Conservation (phyloP, 2,329 filamentous ascomycete genomes). For the Colletotrichum musicola region DNA sequence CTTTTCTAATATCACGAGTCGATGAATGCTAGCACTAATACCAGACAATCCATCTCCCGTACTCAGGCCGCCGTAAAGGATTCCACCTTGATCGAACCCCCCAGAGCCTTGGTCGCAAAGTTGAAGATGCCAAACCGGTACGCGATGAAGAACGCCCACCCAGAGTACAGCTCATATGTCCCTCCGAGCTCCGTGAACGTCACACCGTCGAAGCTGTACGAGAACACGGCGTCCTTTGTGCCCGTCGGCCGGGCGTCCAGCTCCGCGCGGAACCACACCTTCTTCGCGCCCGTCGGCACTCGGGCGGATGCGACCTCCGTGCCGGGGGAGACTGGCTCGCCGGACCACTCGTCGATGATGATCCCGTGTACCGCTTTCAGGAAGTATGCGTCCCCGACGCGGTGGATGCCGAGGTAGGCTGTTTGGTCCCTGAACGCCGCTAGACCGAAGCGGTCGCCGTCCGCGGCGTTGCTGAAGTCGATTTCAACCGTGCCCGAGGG, state of each 20-base stretch:
- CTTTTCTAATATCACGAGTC: no score
- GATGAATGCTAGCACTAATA: no score
- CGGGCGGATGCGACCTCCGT: slow-evolving; percentile 40
- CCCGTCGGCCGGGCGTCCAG: slow-evolving; percentile 44
- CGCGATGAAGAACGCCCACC: slow-evolving; percentile 62
- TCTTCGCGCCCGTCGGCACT: slow-evolving; percentile 39
- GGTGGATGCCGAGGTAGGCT: slow-evolving; percentile 65
- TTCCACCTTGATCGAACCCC: slow-evolving; percentile 52
- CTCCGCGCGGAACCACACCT: slow-evolving; percentile 43
- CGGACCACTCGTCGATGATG: slow-evolving; percentile 49
- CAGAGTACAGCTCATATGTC: slow-evolving; percentile 52
- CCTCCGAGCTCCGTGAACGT: slow-evolving; percentile 46
- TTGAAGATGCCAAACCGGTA: slow-evolving; percentile 65
- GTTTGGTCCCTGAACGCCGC: slow-evolving; percentile 65
- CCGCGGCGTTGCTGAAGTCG: slow-evolving; percentile 60
- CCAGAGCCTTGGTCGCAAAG: slow-evolving; percentile 57
- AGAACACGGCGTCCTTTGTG: slow-evolving; percentile 40
- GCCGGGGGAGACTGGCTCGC: slow-evolving; percentile 40
- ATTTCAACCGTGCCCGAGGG: slow-evolving; percentile 62
- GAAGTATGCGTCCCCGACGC: slow-evolving; percentile 47
- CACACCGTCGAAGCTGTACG: slow-evolving; percentile 44
- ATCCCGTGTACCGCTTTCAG: slow-evolving; percentile 54
- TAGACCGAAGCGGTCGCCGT: slow-evolving; percentile 66
- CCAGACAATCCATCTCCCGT: no score
- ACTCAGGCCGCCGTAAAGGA: slow-evolving; percentile 42